Base-by-base conservation (phyloP, 1,284 basidiomycete species). In the Anthracocystis setariae region DNA sequence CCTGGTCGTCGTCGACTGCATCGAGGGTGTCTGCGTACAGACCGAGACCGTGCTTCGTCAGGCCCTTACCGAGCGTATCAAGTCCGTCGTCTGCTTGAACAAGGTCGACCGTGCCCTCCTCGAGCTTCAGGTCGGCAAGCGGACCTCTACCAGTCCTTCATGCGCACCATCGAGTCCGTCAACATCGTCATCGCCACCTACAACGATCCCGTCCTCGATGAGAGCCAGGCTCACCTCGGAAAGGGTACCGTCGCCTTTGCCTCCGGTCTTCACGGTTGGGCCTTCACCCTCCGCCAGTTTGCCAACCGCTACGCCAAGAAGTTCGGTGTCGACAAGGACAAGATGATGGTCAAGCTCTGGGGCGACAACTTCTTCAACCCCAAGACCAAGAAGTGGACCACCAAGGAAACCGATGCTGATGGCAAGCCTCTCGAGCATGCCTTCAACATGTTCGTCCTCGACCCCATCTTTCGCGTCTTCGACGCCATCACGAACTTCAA, bases 281-380 rank as follows among this genome's bases (percentile, higher is more conserved):
- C 91, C 67, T 98, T 99, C 89, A 95, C 94, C 74, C 93, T 99
- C 83, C 92, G 94, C 83, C 93, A 98, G 85, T 99, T 99, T 85
- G 93, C 96, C 73, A 84, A 84, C 79, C 91, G 95, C 68, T 99
- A 98, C 86, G 88, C 93, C 75, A 98, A 98, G 89, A 98, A 94
- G 86, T 98, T 98, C 84, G 94, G 94, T 90, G 94, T 98, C 47
- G 92, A 95, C 87, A 95, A 94, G 87, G 90, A 91, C 73, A 98
- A 98, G 89, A 93, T 98, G 89, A 96, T 98, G 91, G 82, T 84
- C 80, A 96, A 93, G 87, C 90, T 98, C 59, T 98, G 96, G 96
- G 96, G 96, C 65, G 96, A 99, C 88, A 98, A 98, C 88, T 98
- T 87, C 88, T 98, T 98, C 89, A 98, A 98, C 88, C 92, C 94